A percentile compares a stretch with the other conserved stretches of the same genome.
phyloP scores from a whole-genome alignment of 495 filamentous ascomycete genomes.

The Hyaloscypha bicolor region DNA sequence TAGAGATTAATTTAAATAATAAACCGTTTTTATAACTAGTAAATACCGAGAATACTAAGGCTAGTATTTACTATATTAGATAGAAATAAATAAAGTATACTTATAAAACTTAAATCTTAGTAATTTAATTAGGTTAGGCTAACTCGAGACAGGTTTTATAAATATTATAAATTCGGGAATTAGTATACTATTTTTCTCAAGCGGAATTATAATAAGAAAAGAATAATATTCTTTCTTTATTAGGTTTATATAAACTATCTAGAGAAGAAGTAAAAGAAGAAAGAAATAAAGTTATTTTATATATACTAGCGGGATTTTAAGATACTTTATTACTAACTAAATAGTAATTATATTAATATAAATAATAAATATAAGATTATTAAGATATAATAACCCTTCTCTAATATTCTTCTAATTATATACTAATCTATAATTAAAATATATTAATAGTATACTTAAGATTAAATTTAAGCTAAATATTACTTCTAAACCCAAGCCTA shows the following conservation, averaged over 20 bases:
- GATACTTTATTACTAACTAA: no score
- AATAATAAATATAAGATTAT: slow-evolving; percentile 35
- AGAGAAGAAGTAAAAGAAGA: no score
- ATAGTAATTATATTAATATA: slow-evolving; percentile 31
- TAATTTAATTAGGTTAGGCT: no score
- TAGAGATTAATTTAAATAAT: slow-evolving; percentile 10
- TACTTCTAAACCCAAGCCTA: slow-evolving; percentile 26
- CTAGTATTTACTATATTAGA: slow-evolving; percentile 26
- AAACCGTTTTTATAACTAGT: slow-evolving; percentile 8
- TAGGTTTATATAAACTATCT: no score
- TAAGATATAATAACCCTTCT: slow-evolving; percentile 33
- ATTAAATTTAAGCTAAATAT: slow-evolving; percentile 19
- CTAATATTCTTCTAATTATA: slow-evolving; percentile 3
- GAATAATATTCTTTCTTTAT: no score
- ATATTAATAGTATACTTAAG: slow-evolving; percentile 19
- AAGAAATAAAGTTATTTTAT: slow-evolving; percentile 16
- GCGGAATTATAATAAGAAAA: no score
- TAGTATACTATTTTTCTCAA: no score
- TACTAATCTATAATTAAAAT: slow-evolving; percentile 16
- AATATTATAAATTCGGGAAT: no score
- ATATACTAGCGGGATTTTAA: slow-evolving; percentile 28
- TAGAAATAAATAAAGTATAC: slow-evolving; percentile 23
- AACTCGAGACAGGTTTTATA: no score
- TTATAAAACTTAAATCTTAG: no score
- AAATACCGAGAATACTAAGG: no score